Conservation (phyloP, 2,329 filamentous ascomycete genomes). For the Rhynchosporium graminicola region DNA sequence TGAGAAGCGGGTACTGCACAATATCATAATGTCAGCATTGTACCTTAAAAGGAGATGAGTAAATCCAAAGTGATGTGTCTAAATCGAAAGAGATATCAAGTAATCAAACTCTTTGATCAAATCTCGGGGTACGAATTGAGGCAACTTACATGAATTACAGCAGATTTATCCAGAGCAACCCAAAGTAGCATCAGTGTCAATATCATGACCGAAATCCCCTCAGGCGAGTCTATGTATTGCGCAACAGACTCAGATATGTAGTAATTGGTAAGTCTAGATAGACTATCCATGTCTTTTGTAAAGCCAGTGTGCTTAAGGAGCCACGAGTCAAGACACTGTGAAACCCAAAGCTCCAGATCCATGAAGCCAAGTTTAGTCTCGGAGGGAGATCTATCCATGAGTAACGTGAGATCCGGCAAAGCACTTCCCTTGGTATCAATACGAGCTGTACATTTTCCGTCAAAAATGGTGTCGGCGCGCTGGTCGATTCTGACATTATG, state of each 20-base stretch:
- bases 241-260: constrained; percentile 41
- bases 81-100: neutral
- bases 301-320: constrained; percentile 11
- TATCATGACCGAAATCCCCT: constrained; percentile 54
- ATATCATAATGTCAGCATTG: neutral
- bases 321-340: constrained; percentile 16
- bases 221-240: constrained; percentile 46
- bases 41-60: neutral
- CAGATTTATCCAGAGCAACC: constrained; percentile 55
- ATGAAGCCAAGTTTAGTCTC: constrained; percentile 14
- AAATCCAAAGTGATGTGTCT: neutral
- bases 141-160: constrained; percentile 35
- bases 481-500: constrained; percentile 7
- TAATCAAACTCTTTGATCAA: neutral
- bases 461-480: constrained; percentile 8
- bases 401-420: constrained; percentile 12
- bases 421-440: constrained; percentile 13
- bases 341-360: constrained; percentile 23
- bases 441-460: constrained; percentile 12
- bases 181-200: constrained; percentile 59
- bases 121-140: neutral
- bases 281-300: neutral
- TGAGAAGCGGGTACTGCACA: constrained; percentile 44
- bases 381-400: neutral
- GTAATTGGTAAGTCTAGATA: neutral